Percentiles rank a stretch among this genome's conserved stretches.
Evolutionary conservation across 331 rosid genomes (phyloP).

Genomic region (Telfairia occidentalis): DNA sequence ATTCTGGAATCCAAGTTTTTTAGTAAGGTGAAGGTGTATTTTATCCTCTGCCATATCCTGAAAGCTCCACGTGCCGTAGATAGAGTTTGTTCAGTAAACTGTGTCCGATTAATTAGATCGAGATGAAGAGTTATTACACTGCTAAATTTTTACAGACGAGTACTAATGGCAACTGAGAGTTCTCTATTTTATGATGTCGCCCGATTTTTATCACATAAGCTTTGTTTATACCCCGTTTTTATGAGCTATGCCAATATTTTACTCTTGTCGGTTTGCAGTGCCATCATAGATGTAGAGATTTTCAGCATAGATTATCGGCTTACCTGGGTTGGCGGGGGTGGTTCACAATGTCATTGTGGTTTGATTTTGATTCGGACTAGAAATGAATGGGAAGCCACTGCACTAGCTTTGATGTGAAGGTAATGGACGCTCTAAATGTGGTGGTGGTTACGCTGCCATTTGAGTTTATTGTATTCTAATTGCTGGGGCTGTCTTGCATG

Average conservation of each 20-base stretch:
- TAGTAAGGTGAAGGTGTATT: not conserved
- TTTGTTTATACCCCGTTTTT: not conserved
- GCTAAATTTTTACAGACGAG: not conserved
- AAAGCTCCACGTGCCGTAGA: not conserved
- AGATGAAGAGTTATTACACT: not conserved
- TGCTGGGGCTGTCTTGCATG: constrained; percentile 1
- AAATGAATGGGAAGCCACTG: not conserved
- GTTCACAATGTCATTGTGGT: constrained; percentile 2
- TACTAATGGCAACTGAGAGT: not conserved
- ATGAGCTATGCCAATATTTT: not conserved
- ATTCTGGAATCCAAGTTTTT: not conserved
- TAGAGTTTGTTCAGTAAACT: not conserved
- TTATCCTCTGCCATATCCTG: not conserved
- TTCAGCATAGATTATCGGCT: not conserved
- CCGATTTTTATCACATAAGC: not conserved
- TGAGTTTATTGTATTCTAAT: constrained; percentile 15
- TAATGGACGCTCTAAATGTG: constrained; percentile 3
- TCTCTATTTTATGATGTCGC: not conserved
- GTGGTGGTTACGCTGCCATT: not conserved
- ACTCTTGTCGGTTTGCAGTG: constrained; percentile 34
- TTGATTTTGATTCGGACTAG: not conserved
- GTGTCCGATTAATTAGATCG: not conserved
- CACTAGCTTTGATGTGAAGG: constrained; percentile 9
- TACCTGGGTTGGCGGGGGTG: constrained; percentile 1
- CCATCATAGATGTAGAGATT: constrained; percentile 40